These are phyloP conservation scores for Hypoxylon subgilvum DNA, from an alignment of 495 filamentous ascomycete genomes.

Conservation along the genomic window DNA sequence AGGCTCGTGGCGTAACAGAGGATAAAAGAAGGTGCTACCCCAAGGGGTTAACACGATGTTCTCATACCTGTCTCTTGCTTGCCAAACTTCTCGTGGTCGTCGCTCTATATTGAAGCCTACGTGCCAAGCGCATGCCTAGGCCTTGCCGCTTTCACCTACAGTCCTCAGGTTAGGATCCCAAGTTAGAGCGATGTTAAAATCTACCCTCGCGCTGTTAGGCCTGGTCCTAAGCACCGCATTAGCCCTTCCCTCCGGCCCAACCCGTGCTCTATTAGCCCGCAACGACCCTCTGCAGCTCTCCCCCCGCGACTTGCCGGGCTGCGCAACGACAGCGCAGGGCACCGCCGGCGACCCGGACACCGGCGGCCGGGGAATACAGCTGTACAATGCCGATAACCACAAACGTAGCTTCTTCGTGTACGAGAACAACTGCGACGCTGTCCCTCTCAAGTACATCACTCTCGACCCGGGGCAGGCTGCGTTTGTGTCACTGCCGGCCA, in stretches of 20 bases:
- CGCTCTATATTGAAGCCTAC: no score
- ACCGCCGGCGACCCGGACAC: slow-evolving; percentile 19
- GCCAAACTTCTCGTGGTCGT: no score
- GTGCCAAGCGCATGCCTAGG: no score
- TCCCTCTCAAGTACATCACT: slow-evolving; percentile 34
- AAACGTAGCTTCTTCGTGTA: slow-evolving; percentile 36
- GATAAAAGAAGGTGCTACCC: no score
- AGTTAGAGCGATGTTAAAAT: slow-evolving; percentile 9
- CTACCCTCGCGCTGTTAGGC: slow-evolving; percentile 9
- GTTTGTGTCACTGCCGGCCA: slow-evolving; percentile 30
- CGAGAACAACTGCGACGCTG: slow-evolving; percentile 37
- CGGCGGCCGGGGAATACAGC: slow-evolving; percentile 17
- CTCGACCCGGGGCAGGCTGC: slow-evolving; percentile 17
- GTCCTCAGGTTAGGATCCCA: no score
- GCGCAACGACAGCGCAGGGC: slow-evolving; percentile 1
- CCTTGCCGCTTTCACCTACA: no score
- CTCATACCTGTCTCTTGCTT: no score
- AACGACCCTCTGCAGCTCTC: background rate
- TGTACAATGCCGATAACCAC: slow-evolving; percentile 28
- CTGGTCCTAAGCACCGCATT: slow-evolving; percentile 12
- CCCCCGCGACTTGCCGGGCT: background rate
- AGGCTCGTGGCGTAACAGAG: no score
- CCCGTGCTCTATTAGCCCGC: no score
- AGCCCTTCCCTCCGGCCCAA: slow-evolving; percentile 3
- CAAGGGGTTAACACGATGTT: no score